Evolutionary conservation across 192 early-diverging fungal genomes (phyloP), one percentile per base, ranked within the genome.

Genomic region (Backusella parvicylindrica): DNA sequence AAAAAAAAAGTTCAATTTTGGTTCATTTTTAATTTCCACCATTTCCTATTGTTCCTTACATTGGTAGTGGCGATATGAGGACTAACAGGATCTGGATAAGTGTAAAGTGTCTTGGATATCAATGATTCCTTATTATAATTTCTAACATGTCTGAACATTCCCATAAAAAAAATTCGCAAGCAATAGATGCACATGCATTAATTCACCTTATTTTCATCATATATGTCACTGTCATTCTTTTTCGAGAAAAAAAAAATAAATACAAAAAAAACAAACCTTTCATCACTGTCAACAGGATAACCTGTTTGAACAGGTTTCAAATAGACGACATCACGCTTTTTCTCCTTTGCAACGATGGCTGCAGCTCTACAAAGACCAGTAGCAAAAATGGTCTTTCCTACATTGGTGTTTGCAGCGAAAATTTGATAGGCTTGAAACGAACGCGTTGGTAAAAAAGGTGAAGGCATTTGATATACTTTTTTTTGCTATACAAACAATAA

Each of bases 301-400:
- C 93, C 94, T 11, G 94, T 95, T 81, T 95, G 94, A 3, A 95
- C 87, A 0, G 94, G 94, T 64, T 95, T 95, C 31, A 94, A 37
- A 77, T 94, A 94, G 69, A 87, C 85, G 11, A 91, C 87, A 60
- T 84, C 84, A 5, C 78, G 74, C 28, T 71, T 70, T 33, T 79
- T 83, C 21, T 80, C 78, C 3, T 80, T 72, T 2, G 77, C 84
- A 13, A 85, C 75, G 21, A 82, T 40, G 2, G 81, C 75, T 18
- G 89, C 89, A 13, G 87, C 89, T 26, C 91, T 81, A 47, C 87
- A 88, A 26, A 95, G 82, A 31, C 90, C 89, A 9, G 93, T 84
- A 26, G 91, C 89, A 67, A 91, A 82, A 23, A 95, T 79, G 1
- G 94, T 94, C 84, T 95, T 95, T 28, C 94, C 94, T 18, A 94